Evolutionary conservation across 139 green algal species (phyloP).

Genomic region (Chlamydomonas sp.): DNA sequence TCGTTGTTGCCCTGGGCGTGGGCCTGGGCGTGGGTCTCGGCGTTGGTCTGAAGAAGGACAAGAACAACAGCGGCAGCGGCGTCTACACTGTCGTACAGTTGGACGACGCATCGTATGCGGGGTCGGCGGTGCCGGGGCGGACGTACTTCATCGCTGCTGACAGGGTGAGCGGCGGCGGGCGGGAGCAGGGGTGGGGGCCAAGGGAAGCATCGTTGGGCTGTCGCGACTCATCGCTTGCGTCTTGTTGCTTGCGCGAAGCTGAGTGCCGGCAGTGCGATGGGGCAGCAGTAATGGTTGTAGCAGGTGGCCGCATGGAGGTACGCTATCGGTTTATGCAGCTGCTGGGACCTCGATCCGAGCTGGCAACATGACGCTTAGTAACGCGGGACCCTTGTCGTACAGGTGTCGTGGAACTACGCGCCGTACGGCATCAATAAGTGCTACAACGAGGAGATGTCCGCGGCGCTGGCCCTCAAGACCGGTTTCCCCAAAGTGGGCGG

Average conservation of each 20-base stretch:
- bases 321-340: too few species aligned
- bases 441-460: conserved; percentile 6
- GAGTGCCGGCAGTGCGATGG: too few species aligned
- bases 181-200: neutral
- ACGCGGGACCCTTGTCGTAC: neutral
- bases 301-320: too few species aligned
- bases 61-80: neutral
- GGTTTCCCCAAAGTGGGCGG: conserved; percentile 8
- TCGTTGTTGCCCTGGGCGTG: conserved; percentile 26
- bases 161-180: neutral
- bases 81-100: neutral
- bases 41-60: conserved; percentile 6
- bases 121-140: neutral
- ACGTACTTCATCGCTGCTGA: conserved; percentile 33
- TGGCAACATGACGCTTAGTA: neutral
- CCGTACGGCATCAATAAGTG: conserved; percentile 22
- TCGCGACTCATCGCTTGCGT: too few species aligned
- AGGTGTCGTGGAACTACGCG: conserved; percentile 26
- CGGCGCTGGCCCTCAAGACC: neutral
- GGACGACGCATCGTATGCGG: neutral
- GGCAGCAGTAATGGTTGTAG: too few species aligned
- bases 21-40: conserved; percentile 36
- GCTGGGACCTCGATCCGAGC: neutral
- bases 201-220: neutral
- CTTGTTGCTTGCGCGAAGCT: too few species aligned